Evolutionary conservation across 2,329 filamentous ascomycete genomes (phyloP).

Genomic region (Proliferodiscus dingleyae): DNA sequence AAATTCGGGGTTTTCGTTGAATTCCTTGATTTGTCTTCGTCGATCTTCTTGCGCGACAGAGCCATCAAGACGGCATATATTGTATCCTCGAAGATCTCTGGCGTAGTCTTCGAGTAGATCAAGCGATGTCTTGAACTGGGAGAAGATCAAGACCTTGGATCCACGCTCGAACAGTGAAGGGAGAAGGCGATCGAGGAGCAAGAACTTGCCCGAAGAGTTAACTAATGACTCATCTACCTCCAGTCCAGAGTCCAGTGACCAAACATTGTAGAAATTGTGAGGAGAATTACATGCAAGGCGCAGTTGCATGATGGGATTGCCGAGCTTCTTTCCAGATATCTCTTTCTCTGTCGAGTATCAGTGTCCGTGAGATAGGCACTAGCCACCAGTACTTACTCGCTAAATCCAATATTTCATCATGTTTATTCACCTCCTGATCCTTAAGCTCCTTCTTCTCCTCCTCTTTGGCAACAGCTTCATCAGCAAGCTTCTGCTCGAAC

Average conservation of each 20-base stretch:
- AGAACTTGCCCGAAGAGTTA: constrained; percentile 90
- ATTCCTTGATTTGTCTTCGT: constrained; percentile 65
- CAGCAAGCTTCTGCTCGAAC: constrained; percentile 74
- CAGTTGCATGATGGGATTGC: constrained; percentile 88
- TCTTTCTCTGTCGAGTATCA: constrained; percentile 60
- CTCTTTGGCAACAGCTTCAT: constrained; percentile 47
- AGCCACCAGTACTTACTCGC: constrained; percentile 56
- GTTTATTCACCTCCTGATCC: constrained; percentile 53
- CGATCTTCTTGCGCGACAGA: constrained; percentile 71
- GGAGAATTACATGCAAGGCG: constrained; percentile 89
- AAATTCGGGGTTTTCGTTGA: constrained; percentile 60
- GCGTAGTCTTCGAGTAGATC: constrained; percentile 90
- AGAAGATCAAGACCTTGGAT: constrained; percentile 94
- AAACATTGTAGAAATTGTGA: constrained; percentile 95
- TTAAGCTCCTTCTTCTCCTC: constrained; percentile 40
- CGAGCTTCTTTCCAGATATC: constrained; percentile 84
- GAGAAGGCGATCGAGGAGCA: constrained; percentile 82
- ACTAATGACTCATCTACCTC: constrained; percentile 75
- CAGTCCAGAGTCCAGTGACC: constrained; percentile 54
- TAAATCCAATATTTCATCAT: constrained; percentile 64
- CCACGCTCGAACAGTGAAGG: constrained; percentile 66
- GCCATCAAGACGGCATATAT: constrained; percentile 86
- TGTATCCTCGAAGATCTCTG: constrained; percentile 69
- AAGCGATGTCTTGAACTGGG: constrained; percentile 91
- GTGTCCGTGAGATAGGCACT: constrained; percentile 5